These are phyloP conservation scores for Verticillium klebahnii DNA, from an alignment of 2,329 filamentous ascomycete genomes.

Conservation along the genomic window DNA sequence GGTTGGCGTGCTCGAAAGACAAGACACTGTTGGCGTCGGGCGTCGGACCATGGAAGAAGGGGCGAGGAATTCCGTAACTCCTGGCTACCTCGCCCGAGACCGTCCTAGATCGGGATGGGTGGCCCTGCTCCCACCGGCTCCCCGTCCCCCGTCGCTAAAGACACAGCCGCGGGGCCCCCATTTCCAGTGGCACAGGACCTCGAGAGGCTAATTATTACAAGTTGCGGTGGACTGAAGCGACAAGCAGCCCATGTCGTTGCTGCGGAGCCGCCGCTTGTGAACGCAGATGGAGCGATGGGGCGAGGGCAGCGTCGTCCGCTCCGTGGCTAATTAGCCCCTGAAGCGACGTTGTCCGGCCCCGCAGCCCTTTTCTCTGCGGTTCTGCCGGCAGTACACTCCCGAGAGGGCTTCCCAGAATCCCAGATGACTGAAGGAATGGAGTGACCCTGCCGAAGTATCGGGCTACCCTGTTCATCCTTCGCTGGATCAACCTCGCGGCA, in stretches of 20 bases:
- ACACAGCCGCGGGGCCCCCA: background rate
- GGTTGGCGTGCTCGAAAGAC: background rate
- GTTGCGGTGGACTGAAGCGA: background rate
- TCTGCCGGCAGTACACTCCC: background rate
- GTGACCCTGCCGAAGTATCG: background rate
- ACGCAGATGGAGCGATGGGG: too few species aligned
- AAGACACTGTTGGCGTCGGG: background rate
- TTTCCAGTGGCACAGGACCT: too few species aligned
- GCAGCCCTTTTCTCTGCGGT: background rate
- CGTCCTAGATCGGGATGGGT: background rate
- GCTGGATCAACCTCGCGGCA: background rate
- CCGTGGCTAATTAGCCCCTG: background rate
- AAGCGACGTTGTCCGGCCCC: background rate
- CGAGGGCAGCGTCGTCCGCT: too few species aligned
- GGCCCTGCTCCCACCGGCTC: background rate
- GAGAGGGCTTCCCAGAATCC: background rate
- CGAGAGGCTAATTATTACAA: background rate
- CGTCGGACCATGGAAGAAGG: background rate
- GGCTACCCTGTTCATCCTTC: background rate
- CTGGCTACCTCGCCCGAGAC: background rate
- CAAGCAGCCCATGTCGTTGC: too few species aligned
- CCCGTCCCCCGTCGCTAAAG: background rate
- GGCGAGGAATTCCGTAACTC: background rate
- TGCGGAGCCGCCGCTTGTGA: too few species aligned
- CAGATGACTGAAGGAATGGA: background rate